A percentile compares a stretch with the other conserved stretches of the same genome.
These are phyloP conservation scores for Stemphylium lycopersici DNA, from an alignment of 2,329 filamentous ascomycete genomes.

Conservation along the genomic window DNA sequence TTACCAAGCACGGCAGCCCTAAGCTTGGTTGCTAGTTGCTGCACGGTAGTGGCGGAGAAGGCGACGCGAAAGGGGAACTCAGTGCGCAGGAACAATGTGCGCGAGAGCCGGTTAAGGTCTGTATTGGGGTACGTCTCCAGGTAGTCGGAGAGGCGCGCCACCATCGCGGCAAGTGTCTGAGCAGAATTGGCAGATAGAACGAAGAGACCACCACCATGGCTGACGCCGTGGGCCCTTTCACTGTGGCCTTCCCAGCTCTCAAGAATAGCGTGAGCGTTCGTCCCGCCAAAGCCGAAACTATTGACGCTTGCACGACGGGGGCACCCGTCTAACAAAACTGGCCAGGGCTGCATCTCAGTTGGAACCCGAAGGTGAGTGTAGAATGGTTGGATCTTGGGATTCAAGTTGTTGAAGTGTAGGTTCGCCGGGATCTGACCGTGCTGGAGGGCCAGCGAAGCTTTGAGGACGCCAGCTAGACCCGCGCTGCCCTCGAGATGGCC, in stretches of 20 bases:
- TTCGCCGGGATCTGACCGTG: conserved; percentile 40
- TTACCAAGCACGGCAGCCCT: background rate
- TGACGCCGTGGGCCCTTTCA: background rate
- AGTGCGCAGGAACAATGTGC: no score
- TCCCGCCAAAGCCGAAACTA: conserved; percentile 32
- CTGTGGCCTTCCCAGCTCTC: conserved; percentile 20
- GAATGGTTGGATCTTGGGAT: conserved; percentile 36
- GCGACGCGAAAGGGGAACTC: no score
- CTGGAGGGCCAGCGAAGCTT: conserved; percentile 41
- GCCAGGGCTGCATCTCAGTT: conserved; percentile 16
- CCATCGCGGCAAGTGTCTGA: background rate
- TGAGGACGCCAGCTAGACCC: conserved; percentile 47
- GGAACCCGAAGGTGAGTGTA: conserved; percentile 19
- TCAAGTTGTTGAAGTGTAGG: conserved; percentile 41
- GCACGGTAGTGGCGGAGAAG: no score
- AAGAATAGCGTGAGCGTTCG: conserved; percentile 36
- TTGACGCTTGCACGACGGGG: conserved; percentile 27
- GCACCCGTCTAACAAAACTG: background rate
- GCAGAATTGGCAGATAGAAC: background rate
- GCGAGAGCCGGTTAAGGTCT: no score
- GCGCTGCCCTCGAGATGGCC: conserved; percentile 31
- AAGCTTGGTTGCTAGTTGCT: background rate
- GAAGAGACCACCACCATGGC: background rate
- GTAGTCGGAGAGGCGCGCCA: no score
- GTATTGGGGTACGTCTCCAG: no score